Evolutionary conservation across 495 filamentous ascomycete genomes (phyloP).

Genomic region (Xylaria nigripes): DNA sequence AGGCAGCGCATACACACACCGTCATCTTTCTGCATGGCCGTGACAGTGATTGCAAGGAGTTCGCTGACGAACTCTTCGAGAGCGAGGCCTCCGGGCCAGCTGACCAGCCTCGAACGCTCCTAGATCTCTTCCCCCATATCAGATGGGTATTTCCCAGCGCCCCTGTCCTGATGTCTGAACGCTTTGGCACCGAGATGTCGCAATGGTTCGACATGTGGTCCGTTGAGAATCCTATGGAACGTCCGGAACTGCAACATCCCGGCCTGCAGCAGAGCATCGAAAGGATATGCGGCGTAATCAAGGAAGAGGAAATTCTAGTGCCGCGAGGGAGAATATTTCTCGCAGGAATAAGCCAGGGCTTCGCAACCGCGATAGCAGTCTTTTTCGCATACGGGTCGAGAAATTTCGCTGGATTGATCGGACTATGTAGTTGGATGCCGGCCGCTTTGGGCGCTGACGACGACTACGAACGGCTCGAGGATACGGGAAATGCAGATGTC

Average conservation of each 20-base stretch:
- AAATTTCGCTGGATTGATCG: slow-evolving; percentile 39
- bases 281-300: slow-evolving; percentile 16
- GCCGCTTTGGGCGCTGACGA: slow-evolving; percentile 15
- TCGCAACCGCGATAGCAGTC: slow-evolving; percentile 37
- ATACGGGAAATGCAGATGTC: slow-evolving; percentile 24
- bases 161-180: slow-evolving; percentile 27
- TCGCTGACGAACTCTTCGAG: too few relatives aligned
- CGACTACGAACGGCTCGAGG: slow-evolving; percentile 3
- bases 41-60: slow-evolving; percentile 42
- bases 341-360: slow-evolving; percentile 31
- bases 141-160: slow-evolving; percentile 42
- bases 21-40: slow-evolving; percentile 49
- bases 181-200: slow-evolving; percentile 29
- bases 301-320: slow-evolving; percentile 22
- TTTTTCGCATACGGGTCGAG: slow-evolving; percentile 27
- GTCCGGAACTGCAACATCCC: slow-evolving; percentile 23
- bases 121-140: slow-evolving; percentile 23
- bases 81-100: too few relatives aligned
- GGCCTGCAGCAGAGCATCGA: slow-evolving; percentile 25
- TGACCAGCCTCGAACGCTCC: slow-evolving; percentile 25
- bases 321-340: slow-evolving; percentile 26
- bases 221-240: slow-evolving; percentile 20
- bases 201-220: slow-evolving; percentile 41
- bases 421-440: slow-evolving; percentile 50
- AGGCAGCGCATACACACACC: slow-evolving; percentile 40